Evolutionary conservation across 805 yeast genomes (phyloP), one percentile per base, ranked within the genome.

Genomic region (Spathaspora arborariae): DNA sequence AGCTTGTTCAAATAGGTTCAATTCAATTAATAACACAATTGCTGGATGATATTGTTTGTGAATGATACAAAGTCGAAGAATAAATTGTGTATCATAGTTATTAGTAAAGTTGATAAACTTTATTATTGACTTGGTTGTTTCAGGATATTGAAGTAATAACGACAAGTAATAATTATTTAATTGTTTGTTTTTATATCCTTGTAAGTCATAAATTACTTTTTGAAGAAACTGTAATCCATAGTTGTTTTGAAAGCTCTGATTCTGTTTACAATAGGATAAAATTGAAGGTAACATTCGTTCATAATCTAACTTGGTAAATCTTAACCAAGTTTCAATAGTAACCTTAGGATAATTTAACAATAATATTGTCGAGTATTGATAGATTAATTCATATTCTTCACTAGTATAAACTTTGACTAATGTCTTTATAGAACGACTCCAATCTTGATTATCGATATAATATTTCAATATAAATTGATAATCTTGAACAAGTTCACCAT

Each of bases 311-410:
- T 44, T 38, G 15, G 22, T 40, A 19, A 83, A 60, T 43, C 82
- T 75, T 57, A 87, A 76, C 97, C 97, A 94, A 0, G 87, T 74
- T 44, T 84, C 85, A 1, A 88, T 80, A 0, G 96, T 88, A 10
- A 74, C 76, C 22, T 68, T 70, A 0, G 99, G 91, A 11, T 77
- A 65, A 54, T 87, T 86, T 2, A 81, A 70, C 44, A 94, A 61
- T 34, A 94, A 62, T 0, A 82, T 82, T 0, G 85, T 81, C 0
- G 97, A 75, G 49, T 82, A 81, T 50, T 78, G 77, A 65, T 89
- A 88, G 4, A 86, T 76, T 7, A 80, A 45, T 7, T 55, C 59
- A 16, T 54, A 55, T 1, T 47, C 45, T 15, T 39, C 30, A 39
- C 30, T 13, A 16, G 75, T 73, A 45, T 75, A 75, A 38, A 78